These are phyloP conservation scores for Rhynchosporium agropyri DNA, from an alignment of 2,329 filamentous ascomycete species.

Conservation along the genomic window DNA sequence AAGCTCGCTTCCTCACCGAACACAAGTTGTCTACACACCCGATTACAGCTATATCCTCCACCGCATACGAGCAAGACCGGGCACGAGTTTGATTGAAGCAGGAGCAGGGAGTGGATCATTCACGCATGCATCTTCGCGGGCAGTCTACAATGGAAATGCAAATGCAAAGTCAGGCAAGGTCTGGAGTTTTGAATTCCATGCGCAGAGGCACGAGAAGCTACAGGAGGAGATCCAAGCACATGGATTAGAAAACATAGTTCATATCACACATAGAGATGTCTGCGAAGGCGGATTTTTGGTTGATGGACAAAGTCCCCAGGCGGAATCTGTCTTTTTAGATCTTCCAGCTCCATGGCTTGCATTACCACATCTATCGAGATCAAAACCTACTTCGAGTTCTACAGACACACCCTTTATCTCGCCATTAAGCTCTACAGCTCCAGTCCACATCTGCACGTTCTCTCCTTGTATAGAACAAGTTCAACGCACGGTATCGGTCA, in stretches of 20 bases:
- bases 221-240: constrained; percentile 70
- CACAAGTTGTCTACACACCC: constrained; percentile 84
- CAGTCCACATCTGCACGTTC: constrained; percentile 87
- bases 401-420: constrained; percentile 51
- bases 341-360: constrained; percentile 82
- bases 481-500: constrained; percentile 76
- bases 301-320: constrained; percentile 57
- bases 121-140: constrained; percentile 75
- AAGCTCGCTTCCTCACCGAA: constrained; percentile 75
- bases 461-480: constrained; percentile 98
- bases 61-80: constrained; percentile 72
- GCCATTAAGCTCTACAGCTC: constrained; percentile 69
- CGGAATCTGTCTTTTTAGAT: constrained; percentile 76
- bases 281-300: constrained; percentile 74
- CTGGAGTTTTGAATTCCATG: constrained; percentile 82
- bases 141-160: constrained; percentile 74
- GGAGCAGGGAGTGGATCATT: constrained; percentile 83
- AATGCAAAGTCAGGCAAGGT: constrained; percentile 63
- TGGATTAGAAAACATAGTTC: constrained; percentile 64
- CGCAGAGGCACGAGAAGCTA: constrained; percentile 70
- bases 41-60: constrained; percentile 86
- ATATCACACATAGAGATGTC: constrained; percentile 77
- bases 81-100: constrained; percentile 75
- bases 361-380: constrained; percentile 71
- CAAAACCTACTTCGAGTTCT: constrained; percentile 38